Conservation (phyloP, 805 yeast species). For the Groenewaldozyma tartarivorans region DNA sequence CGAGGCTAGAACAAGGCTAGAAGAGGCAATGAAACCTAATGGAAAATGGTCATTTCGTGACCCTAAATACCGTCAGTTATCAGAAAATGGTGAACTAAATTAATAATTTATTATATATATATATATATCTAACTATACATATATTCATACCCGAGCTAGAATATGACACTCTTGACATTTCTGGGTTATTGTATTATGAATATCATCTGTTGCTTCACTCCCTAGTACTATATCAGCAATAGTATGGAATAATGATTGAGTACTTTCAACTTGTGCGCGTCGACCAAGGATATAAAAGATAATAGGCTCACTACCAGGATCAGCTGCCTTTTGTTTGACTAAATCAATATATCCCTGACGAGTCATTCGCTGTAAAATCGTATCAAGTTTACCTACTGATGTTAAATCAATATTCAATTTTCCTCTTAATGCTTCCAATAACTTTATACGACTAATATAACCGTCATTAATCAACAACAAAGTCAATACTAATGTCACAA, state of each 20-base stretch:
- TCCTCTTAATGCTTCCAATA: not conserved
- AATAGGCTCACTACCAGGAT: not conserved
- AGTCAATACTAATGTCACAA: not conserved
- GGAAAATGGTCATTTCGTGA: slow-evolving; percentile 39
- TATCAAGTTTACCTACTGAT: not conserved
- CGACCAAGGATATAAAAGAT: not conserved
- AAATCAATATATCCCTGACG: not conserved
- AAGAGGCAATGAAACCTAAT: slow-evolving; percentile 32
- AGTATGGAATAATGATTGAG: not conserved
- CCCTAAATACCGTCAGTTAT: not conserved
- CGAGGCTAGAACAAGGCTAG: slow-evolving; percentile 37
- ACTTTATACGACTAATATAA: not conserved
- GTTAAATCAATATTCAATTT: not conserved
- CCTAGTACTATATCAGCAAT: not conserved
- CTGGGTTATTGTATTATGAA: too few relatives aligned
- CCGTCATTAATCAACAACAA: slow-evolving; percentile 2
- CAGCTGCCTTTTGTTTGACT: not conserved
- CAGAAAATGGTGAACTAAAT: too few relatives aligned
- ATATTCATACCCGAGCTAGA: too few relatives aligned
- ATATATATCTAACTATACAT: too few relatives aligned
- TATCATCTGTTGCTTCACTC: slow-evolving; percentile 1
- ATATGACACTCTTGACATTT: too few relatives aligned
- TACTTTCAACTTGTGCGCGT: slow-evolving; percentile 1
- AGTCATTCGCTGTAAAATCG: not conserved
- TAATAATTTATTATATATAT: too few relatives aligned